Evolutionary conservation across 2,329 filamentous ascomycete genomes (phyloP), one percentile per base, ranked within the genome.

Genomic region (Nectriaceae sp.): DNA sequence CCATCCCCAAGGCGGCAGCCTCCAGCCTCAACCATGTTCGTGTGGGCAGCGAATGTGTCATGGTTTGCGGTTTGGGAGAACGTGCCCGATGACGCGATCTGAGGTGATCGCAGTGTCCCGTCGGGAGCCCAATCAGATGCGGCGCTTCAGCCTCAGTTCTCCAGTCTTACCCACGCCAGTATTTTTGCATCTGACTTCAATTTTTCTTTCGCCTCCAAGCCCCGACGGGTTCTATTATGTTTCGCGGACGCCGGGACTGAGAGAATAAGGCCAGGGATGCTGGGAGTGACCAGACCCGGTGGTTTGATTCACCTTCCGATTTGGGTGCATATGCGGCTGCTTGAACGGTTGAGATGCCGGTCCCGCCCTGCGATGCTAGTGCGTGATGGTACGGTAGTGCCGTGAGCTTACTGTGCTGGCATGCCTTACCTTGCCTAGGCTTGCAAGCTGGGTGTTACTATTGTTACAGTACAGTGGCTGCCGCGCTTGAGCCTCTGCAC

Each of bases 21-120:
- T n/a, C n/a, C n/a, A n/a, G n/a, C n/a, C n/a, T n/a, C n/a, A n/a
- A n/a, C n/a, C n/a, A n/a, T n/a, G n/a, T n/a, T n/a, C n/a, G n/a
- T n/a, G 42, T 46, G 43, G 44, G 48, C 42, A 41, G 42, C 38
- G n/a, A 29, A 52, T 55, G 49, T 55, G 52, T 55, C 53, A 53
- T 50, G 47, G 53, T 44, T 51, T 40, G 37, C 26, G 18, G 20
- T 44, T 53, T 31, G 40, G 38, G 53, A 21, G 31, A 57, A 63
- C 60, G 39, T 38, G 60, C 57, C 43, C 60, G 60, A 63, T 63
- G 60, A 53, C 60, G 60, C 60, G 57, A 63, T 63, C 60, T 62
- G 56, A 60, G 53, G 60, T 58, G 55, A 62, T 63, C 49, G 54
- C 37, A 42, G 40, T 49, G 42, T 42, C 43, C 51, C 50, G 46